Evolutionary conservation across 83 land plant species (phyloP), one percentile per base, ranked within the genome.

Genomic region (Picea abies): DNA sequence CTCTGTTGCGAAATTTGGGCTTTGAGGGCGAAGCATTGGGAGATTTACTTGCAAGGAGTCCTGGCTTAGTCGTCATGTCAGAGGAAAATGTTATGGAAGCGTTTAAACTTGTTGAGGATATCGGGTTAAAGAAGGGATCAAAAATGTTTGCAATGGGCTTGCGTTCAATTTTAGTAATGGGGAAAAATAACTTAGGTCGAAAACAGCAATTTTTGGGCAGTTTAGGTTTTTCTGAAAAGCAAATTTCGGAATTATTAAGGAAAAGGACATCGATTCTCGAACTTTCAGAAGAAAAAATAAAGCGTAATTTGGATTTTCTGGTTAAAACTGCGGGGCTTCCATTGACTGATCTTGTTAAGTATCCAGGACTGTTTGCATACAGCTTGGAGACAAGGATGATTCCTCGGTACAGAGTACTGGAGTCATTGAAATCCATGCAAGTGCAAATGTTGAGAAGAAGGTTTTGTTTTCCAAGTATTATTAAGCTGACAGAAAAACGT

Each of bases 381-480:
- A 64, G 75, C 17, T 11, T 87, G 44, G 84, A 84, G 19, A 22
- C 5, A 1, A 61, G 86, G 60, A 15, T 73, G 47, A 47, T 65
- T 19, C 86, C 89, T 47, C 62, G 86, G 12, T 56, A 70, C 11
- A 79, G 58, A 60, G 86, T 84, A 0, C 0, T 84, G n/a, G 35
- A 65, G 69, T 64, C 82, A 20, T 25, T 87, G 67, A 84, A 79
- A 23, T 63, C 82, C 1, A 87, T 72, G 79, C 47, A 44, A 44
- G 5, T 44, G 41, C 81, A 22, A 69, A 16, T 73, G 63, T 5
- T 65, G n/a, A 82, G 82, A 68, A 72, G 76, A 32, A 60, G 23
- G 5, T 8, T 22, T 9, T 78, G 7, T 26, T 78, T 78, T 35
- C 19, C 37, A 8, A 14, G 26, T 8, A 52, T 79, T 0, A 11